phyloP scores from a whole-genome alignment of 495 filamentous ascomycete species.

The Tetracladium setigerum region DNA sequence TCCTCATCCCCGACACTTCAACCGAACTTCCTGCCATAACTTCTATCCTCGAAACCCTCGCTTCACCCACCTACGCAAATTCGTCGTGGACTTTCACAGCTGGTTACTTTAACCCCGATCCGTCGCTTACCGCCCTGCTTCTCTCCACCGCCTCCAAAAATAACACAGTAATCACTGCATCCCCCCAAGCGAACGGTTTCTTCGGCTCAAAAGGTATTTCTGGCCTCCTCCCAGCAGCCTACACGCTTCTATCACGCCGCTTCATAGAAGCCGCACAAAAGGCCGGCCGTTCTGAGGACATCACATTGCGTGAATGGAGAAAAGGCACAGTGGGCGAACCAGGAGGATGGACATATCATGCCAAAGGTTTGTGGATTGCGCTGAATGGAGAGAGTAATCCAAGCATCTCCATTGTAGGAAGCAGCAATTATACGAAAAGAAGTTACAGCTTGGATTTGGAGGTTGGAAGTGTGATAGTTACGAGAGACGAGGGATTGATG shows the following conservation, averaged over 20 bases:
- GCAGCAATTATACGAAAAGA: conserved; percentile 91
- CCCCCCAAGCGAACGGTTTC: conserved; percentile 92
- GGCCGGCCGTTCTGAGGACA: conserved; percentile 46
- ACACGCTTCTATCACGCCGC: conserved; percentile 74
- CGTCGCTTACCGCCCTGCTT: conserved; percentile 68
- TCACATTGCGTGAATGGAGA: conserved; percentile 84
- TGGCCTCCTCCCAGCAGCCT: conserved; percentile 83
- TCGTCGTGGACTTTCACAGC: conserved; percentile 93
- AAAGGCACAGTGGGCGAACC: conserved; percentile 71
- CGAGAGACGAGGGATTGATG: conserved; percentile 66
- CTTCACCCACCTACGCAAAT: conserved; percentile 47
- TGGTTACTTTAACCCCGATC: conserved; percentile 95
- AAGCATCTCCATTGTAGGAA: conserved; percentile 76
- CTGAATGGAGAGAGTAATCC: conserved; percentile 53
- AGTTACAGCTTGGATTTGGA: conserved; percentile 91
- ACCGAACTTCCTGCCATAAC: conserved; percentile 82
- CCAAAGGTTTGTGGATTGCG: conserved; percentile 92
- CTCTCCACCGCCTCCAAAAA: conserved; percentile 57
- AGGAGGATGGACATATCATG: conserved; percentile 94
- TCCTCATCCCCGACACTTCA: conserved; percentile 69
- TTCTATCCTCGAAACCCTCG: conserved; percentile 60
- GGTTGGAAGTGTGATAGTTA: conserved; percentile 76
- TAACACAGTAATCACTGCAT: conserved; percentile 88
- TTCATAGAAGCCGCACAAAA: conserved; percentile 68
- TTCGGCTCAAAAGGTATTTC: conserved; percentile 83